Evolutionary conservation across 192 early-diverging fungal genomes (phyloP).

Genomic region (Rhizophagus prolifer): DNA sequence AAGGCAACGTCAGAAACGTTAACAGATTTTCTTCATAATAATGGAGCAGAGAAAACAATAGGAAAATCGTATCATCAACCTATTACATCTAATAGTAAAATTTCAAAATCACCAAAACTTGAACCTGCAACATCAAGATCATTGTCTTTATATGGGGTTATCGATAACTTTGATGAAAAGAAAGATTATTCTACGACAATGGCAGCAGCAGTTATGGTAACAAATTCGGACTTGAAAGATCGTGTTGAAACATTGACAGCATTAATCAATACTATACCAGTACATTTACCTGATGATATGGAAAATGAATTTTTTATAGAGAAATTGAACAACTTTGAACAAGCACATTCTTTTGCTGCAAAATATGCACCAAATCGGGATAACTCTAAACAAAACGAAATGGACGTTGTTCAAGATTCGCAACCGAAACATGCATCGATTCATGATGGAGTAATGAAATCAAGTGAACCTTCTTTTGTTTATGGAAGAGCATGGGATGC

Average conservation of each 20-base stretch:
- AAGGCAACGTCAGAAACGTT: constrained; percentile 19
- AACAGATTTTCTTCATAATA: constrained; percentile 38
- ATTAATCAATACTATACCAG: constrained; percentile 49
- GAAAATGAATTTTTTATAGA: constrained; percentile 47
- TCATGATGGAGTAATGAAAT: not conserved
- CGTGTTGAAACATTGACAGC: constrained; percentile 35
- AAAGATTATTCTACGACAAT: constrained; percentile 11
- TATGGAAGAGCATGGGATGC: constrained; percentile 56
- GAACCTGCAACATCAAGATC: not conserved
- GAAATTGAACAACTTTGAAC: constrained; percentile 52
- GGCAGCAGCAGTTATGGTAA: constrained; percentile 15
- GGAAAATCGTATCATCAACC: constrained; percentile 30
- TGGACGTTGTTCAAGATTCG: not conserved
- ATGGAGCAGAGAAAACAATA: constrained; percentile 20
- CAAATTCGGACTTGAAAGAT: constrained; percentile 36
- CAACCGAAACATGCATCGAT: not conserved
- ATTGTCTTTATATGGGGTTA: constrained; percentile 28
- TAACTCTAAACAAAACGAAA: not conserved
- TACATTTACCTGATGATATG: constrained; percentile 45
- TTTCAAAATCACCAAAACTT: constrained; percentile 37
- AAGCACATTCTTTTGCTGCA: constrained; percentile 46
- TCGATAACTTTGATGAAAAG: constrained; percentile 17
- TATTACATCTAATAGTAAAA: constrained; percentile 20
- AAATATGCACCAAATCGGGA: constrained; percentile 39
- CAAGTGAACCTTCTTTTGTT: constrained; percentile 35